Evolutionary conservation across 192 early-diverging fungal species (phyloP).

Genomic region (Thamnidium elegans): DNA sequence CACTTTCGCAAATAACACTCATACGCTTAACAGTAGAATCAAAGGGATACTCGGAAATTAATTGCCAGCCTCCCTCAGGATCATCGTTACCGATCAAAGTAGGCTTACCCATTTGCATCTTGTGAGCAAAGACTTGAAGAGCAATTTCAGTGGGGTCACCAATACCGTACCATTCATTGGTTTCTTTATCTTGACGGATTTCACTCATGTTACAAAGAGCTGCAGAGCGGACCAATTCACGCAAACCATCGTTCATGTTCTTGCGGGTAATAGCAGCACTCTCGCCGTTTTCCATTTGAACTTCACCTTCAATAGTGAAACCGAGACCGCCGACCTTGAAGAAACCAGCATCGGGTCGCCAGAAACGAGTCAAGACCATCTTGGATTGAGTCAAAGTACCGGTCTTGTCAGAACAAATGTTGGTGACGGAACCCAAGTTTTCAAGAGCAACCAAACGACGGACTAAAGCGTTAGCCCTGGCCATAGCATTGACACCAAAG

Average conservation of each 20-base stretch:
- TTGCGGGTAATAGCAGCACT: slow-evolving; percentile 26
- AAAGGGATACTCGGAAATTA: slow-evolving; percentile 67
- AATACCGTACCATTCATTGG: slow-evolving; percentile 18
- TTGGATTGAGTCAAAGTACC: slow-evolving; percentile 94
- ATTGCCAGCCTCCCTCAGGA: slow-evolving; percentile 31
- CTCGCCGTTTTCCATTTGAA: slow-evolving; percentile 24
- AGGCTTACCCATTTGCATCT: slow-evolving; percentile 72
- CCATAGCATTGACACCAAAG: slow-evolving; percentile 85
- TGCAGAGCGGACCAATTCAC: slow-evolving; percentile 51
- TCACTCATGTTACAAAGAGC: slow-evolving; percentile 87
- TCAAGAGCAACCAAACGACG: slow-evolving; percentile 87
- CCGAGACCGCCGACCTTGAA: slow-evolving; percentile 67
- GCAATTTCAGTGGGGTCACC: slow-evolving; percentile 89
- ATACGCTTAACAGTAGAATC: slow-evolving; percentile 86
- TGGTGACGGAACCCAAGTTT: slow-evolving; percentile 87
- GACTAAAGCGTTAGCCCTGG: slow-evolving; percentile 83
- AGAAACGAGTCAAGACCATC: slow-evolving; percentile 90
- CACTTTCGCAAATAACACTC: slow-evolving; percentile 71
- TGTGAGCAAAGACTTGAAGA: slow-evolving; percentile 83
- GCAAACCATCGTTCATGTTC: slow-evolving; percentile 42
- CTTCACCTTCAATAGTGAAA: slow-evolving; percentile 57
- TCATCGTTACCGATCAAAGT: slow-evolving; percentile 45
- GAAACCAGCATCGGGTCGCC: slow-evolving; percentile 70
- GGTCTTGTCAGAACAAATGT: slow-evolving; percentile 95
- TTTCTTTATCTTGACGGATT: slow-evolving; percentile 52